phyloP scores from a whole-genome alignment of 192 early-diverging fungal species.

The Chytriomyces confervae region DNA sequence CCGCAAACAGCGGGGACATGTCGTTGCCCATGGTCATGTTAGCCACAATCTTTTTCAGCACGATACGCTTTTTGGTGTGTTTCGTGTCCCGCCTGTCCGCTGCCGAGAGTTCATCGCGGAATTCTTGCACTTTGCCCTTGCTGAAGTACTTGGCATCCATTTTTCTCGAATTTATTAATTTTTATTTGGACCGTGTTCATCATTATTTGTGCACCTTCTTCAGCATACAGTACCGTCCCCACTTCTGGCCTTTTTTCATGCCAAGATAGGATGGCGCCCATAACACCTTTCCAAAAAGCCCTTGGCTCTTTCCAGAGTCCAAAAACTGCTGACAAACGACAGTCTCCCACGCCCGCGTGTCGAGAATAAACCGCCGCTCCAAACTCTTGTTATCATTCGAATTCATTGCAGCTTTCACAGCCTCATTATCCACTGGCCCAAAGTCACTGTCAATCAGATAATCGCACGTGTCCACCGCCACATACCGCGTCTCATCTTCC shows the following conservation, averaged over 20 bases:
- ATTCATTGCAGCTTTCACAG: not conserved
- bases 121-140: slow-evolving; percentile 88
- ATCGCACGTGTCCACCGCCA: slow-evolving; percentile 58
- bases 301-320: slow-evolving; percentile 54
- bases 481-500: slow-evolving; percentile 68
- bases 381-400: slow-evolving; percentile 5
- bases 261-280: slow-evolving; percentile 49
- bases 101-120: slow-evolving; percentile 77
- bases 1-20: slow-evolving; percentile 91
- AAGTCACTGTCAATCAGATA: slow-evolving; percentile 69
- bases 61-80: slow-evolving; percentile 80
- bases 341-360: slow-evolving; percentile 63
- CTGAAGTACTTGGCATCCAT: slow-evolving; percentile 33
- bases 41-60: slow-evolving; percentile 97
- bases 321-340: slow-evolving; percentile 68
- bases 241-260: slow-evolving; percentile 56
- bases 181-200: too few relatives aligned
- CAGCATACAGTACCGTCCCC: slow-evolving; percentile 71
- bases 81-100: slow-evolving; percentile 85
- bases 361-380: slow-evolving; percentile 61
- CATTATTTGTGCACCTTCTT: slow-evolving; percentile 7
- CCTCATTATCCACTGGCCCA: not conserved
- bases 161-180: too few relatives aligned
- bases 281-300: slow-evolving; percentile 42
- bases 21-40: slow-evolving; percentile 99